A percentile compares a stretch with the other conserved stretches of the same genome.
phyloP scores from a whole-genome alignment of 371 early-diverging fungal species.

The Umbelopsis sp. region DNA sequence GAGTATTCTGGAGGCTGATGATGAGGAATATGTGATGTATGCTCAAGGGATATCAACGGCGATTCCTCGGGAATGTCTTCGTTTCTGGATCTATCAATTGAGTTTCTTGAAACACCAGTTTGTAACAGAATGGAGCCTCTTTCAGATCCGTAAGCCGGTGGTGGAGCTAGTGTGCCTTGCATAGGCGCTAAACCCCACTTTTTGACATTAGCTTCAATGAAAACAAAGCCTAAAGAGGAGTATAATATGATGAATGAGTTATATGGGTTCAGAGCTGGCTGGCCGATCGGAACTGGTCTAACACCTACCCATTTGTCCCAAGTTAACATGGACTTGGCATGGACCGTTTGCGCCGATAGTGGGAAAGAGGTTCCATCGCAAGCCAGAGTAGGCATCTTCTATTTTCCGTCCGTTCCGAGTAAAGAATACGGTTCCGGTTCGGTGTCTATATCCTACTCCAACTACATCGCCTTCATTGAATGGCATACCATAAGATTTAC shows the following conservation, averaged over 20 bases:
- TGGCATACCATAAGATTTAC: constrained; percentile 60
- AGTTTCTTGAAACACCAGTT: constrained; percentile 21
- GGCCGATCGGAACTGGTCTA: neutral
- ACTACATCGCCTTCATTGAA: constrained; percentile 76
- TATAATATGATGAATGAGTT: neutral
- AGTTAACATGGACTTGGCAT: constrained; percentile 64
- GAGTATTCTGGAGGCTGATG: constrained; percentile 9
- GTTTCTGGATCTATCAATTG: neutral
- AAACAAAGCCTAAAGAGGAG: constrained; percentile 45
- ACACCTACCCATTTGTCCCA: constrained; percentile 53
- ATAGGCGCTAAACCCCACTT: constrained; percentile 81
- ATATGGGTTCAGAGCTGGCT: neutral
- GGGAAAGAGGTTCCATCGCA: constrained; percentile 64
- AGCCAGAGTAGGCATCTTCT: constrained; percentile 59
- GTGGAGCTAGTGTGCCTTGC: constrained; percentile 69
- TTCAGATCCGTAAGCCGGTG: constrained; percentile 65
- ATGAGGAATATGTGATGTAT: neutral
- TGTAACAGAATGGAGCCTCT: constrained; percentile 39
- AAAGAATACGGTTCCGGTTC: constrained; percentile 76
- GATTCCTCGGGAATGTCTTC: constrained; percentile 4
- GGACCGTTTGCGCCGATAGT: constrained; percentile 69
- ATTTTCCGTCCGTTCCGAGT: constrained; percentile 78
- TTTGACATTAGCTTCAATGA: constrained; percentile 85
- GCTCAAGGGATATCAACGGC: constrained; percentile 8
- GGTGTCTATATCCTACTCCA: constrained; percentile 78